phyloP scores from a whole-genome alignment of 805 yeast genomes.

The Candida parachauliodes region DNA sequence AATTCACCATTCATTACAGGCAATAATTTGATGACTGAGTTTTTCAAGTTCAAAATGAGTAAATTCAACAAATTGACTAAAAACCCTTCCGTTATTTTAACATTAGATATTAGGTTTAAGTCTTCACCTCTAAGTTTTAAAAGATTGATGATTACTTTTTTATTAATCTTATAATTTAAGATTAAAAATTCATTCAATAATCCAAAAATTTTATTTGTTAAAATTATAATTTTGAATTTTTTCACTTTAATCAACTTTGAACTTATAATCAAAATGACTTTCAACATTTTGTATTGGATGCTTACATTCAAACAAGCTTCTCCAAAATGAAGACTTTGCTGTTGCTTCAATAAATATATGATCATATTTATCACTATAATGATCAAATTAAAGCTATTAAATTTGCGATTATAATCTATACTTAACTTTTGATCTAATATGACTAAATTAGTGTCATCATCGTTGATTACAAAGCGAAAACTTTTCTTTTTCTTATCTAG shows the following conservation, averaged over 20 bases:
- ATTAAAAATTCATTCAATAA: constrained; percentile 28
- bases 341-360: constrained; percentile 26
- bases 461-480: constrained; percentile 8
- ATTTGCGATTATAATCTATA: constrained; percentile 9
- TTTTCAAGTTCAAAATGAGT: constrained; percentile 24
- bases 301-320: background rate
- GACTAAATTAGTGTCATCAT: constrained; percentile 20
- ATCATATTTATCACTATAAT: constrained; percentile 22
- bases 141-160: constrained; percentile 29
- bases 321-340: constrained; percentile 1
- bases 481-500: background rate
- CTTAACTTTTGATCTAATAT: constrained; percentile 8
- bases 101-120: background rate
- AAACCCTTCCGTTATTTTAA: constrained; percentile 12
- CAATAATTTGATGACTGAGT: constrained; percentile 26
- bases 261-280: constrained; percentile 25
- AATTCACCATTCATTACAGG: constrained; percentile 34
- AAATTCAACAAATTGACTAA: constrained; percentile 26
- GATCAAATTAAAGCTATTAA: constrained; percentile 14
- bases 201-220: constrained; percentile 19
- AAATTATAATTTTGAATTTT: constrained; percentile 21
- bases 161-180: constrained; percentile 33
- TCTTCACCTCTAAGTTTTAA: constrained; percentile 24
- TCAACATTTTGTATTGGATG: constrained; percentile 23
- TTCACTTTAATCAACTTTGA: constrained; percentile 25